Percentiles rank a stretch among this genome's conserved stretches.
phyloP scores from a whole-genome alignment of 345 rosid species.

The Rubroshorea leprosula region DNA sequence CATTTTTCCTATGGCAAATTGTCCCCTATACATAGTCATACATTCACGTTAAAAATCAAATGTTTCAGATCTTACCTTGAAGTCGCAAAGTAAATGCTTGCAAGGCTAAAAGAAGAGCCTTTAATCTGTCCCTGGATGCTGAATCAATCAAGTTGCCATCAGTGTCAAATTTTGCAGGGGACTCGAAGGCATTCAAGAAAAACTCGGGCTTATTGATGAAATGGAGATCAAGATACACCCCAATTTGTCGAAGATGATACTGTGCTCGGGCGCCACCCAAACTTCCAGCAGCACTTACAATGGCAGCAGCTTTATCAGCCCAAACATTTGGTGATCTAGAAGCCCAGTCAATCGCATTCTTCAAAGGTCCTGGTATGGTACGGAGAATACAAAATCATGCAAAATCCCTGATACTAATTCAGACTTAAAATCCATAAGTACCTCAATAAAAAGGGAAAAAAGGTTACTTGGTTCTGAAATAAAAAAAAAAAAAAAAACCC shows the following conservation, averaged over 20 bases:
- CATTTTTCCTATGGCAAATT: no score
- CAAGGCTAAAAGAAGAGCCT: conserved; percentile 50
- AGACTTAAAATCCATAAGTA: background rate
- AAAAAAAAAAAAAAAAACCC: no score
- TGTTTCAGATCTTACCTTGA: conserved; percentile 16
- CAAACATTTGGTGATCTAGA: conserved; percentile 64
- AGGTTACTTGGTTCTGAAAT: no score
- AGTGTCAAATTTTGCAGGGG: conserved; percentile 67
- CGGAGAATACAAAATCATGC: background rate
- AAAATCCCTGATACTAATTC: background rate
- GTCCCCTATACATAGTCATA: no score
- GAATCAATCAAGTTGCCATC: conserved; percentile 64
- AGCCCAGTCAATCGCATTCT: conserved; percentile 82
- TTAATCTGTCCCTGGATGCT: conserved; percentile 37
- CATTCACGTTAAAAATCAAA: background rate
- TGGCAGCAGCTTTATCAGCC: conserved; percentile 75
- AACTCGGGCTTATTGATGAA: conserved; percentile 82
- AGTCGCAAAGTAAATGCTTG: conserved; percentile 47
- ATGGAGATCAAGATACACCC: conserved; percentile 72
- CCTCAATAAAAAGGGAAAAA: background rate
- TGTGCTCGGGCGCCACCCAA: conserved; percentile 53
- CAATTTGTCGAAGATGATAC: conserved; percentile 75
- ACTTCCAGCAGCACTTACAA: conserved; percentile 56
- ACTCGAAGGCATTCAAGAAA: conserved; percentile 55
- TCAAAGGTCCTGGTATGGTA: conserved; percentile 52